phyloP scores from a whole-genome alignment of 2,329 filamentous ascomycete genomes.

The Alternaria postmessia region DNA sequence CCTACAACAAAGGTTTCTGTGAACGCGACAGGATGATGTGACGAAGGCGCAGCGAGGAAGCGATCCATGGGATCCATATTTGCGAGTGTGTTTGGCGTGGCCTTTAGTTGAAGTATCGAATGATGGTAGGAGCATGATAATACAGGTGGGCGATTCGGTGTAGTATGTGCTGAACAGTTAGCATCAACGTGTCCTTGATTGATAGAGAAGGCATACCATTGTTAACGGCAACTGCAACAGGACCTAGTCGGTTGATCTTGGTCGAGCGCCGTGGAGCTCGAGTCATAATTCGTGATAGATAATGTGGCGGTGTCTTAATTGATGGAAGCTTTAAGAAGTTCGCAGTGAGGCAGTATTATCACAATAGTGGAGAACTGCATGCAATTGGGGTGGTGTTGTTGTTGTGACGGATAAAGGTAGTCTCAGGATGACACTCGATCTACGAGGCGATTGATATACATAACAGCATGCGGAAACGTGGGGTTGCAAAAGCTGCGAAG shows the following conservation, averaged over 20 bases:
- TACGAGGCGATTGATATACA: not conserved
- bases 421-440: not conserved
- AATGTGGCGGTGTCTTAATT: not conserved
- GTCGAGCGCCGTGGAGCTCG: not conserved
- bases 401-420: not conserved
- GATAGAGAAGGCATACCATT: not conserved
- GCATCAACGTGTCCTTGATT: not conserved
- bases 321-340: not conserved
- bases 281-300: not conserved
- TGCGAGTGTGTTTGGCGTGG: not conserved
- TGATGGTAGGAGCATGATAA: constrained; percentile 3
- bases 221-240: not conserved
- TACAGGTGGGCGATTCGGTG: not conserved
- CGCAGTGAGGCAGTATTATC: not conserved
- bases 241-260: not conserved
- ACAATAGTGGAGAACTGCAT: not conserved
- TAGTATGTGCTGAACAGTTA: not conserved
- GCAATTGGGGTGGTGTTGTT: not conserved
- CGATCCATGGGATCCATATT: constrained; percentile 13
- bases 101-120: not conserved
- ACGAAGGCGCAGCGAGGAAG: constrained; percentile 6
- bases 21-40: constrained; percentile 5
- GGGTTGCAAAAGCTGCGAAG: not conserved
- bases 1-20: not conserved
- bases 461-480: not conserved